A percentile compares a stretch with the other conserved stretches of the same genome.
Conservation (phyloP, 2,329 filamentous ascomycete genomes). For the Colletotrichum sp. region DNA sequence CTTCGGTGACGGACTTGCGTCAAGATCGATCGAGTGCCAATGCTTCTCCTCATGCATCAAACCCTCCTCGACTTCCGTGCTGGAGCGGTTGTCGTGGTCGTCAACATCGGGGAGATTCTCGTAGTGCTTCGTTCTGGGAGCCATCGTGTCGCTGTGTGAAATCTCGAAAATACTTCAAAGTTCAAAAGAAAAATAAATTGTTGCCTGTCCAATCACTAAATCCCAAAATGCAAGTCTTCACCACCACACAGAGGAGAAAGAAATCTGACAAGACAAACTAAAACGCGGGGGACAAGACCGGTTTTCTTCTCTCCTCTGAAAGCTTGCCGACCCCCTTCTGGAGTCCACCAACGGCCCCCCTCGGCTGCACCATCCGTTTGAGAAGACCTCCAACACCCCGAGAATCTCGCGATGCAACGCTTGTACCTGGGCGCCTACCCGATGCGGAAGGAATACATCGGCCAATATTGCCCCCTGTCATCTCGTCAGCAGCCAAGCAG, state of each 20-base stretch:
- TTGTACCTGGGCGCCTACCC: not conserved
- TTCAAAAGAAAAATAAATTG: not conserved
- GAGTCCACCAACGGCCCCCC: not conserved
- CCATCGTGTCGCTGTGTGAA: not conserved
- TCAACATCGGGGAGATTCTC: not conserved
- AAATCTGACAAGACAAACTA: not conserved
- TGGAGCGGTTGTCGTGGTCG: not conserved
- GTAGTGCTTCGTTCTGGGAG: not conserved
- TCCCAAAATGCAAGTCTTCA: not conserved
- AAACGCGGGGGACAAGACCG: not conserved
- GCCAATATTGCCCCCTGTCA: not conserved
- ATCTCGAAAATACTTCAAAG: not conserved
- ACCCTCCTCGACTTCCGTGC: conserved; percentile 14
- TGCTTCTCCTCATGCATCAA: conserved; percentile 15
- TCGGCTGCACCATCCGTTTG: not conserved
- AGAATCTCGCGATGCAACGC: not conserved
- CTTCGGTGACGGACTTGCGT: not conserved
- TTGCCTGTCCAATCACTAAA: not conserved
- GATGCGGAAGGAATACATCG: not conserved
- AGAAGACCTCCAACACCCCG: not conserved
- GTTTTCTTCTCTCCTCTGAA: not conserved
- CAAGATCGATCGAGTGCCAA: conserved; percentile 14
- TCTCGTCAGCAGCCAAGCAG: not conserved
- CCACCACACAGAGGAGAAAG: too few species aligned
- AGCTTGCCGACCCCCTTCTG: not conserved